A percentile compares a stretch with the other conserved stretches of the same genome.
Evolutionary conservation across 2,329 filamentous ascomycete genomes (phyloP).

Genomic region (Colletotrichum orchidophilum): DNA sequence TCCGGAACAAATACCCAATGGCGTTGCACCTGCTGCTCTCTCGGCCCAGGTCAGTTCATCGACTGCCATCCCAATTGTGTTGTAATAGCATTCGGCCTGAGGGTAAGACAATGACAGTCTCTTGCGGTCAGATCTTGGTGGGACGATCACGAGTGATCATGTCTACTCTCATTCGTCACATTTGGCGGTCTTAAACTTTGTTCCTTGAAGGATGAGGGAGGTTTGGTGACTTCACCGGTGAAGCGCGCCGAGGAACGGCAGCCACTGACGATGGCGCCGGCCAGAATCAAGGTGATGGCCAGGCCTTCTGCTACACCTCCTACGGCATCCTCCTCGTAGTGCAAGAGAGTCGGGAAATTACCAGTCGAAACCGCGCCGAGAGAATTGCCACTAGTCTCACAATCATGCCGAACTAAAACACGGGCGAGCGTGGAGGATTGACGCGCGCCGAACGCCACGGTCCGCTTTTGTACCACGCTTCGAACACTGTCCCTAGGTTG

Average conservation of each 20-base stretch:
- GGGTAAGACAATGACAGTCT: background rate
- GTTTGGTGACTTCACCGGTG: background rate
- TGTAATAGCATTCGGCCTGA: background rate
- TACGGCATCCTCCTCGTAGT: background rate
- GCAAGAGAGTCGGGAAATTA: conserved; percentile 6
- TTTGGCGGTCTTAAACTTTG: conserved; percentile 16
- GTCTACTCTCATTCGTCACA: conserved; percentile 4
- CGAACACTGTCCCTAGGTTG: background rate
- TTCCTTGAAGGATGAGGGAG: background rate
- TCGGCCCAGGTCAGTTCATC: conserved; percentile 1
- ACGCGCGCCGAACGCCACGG: conserved; percentile 6
- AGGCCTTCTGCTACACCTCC: background rate
- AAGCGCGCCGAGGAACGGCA: conserved; percentile 3
- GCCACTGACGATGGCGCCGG: conserved; percentile 12
- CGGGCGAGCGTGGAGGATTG: conserved; percentile 1
- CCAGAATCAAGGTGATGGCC: background rate
- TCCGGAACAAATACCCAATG: background rate
- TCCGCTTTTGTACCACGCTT: background rate
- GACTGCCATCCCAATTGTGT: conserved; percentile 31
- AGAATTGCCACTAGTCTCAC: conserved; percentile 16
- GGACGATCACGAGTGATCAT: conserved; percentile 3
- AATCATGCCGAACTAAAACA: background rate
- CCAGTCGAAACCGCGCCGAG: background rate
- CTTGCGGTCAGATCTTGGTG: background rate
- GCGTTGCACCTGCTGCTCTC: conserved; percentile 12